Evolutionary conservation across 805 yeast species (phyloP).

Genomic region (Wickerhamiella spandovensis): DNA sequence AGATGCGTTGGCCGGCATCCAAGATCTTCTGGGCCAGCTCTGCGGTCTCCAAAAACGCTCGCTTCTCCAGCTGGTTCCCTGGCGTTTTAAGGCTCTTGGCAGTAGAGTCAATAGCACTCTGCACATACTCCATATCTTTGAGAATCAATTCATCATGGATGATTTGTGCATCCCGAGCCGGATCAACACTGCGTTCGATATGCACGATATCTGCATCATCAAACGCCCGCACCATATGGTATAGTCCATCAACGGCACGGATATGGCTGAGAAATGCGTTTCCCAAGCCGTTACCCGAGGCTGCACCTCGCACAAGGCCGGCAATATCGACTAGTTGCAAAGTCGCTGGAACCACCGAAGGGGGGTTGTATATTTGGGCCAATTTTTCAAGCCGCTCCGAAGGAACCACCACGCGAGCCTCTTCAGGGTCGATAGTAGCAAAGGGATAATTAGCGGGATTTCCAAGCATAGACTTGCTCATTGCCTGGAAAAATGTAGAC

Average conservation of each 20-base stretch:
- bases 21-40: conserved; percentile 29
- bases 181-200: conserved; percentile 50
- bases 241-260: conserved; percentile 57
- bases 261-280: conserved; percentile 58
- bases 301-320: conserved; percentile 52
- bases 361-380: conserved; percentile 36
- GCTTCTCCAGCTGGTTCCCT: conserved; percentile 34
- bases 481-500: conserved; percentile 45
- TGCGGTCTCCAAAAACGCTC: conserved; percentile 28
- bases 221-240: conserved; percentile 56
- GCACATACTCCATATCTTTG: conserved; percentile 53
- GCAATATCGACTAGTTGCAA: conserved; percentile 56
- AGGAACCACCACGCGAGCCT: conserved; percentile 43
- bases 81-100: conserved; percentile 26
- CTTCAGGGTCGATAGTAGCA: conserved; percentile 66
- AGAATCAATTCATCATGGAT: conserved; percentile 51
- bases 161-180: conserved; percentile 47
- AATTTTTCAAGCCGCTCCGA: conserved; percentile 37
- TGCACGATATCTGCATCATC: conserved; percentile 53
- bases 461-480: conserved; percentile 48
- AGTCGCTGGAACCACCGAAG: conserved; percentile 38
- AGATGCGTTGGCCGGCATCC: conserved; percentile 51
- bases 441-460: conserved; percentile 59
- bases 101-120: conserved; percentile 42
- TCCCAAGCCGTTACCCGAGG: conserved; percentile 59